These are phyloP conservation scores for Talaromyces borbonicus DNA, from an alignment of 495 filamentous ascomycete species.

Conservation along the genomic window DNA sequence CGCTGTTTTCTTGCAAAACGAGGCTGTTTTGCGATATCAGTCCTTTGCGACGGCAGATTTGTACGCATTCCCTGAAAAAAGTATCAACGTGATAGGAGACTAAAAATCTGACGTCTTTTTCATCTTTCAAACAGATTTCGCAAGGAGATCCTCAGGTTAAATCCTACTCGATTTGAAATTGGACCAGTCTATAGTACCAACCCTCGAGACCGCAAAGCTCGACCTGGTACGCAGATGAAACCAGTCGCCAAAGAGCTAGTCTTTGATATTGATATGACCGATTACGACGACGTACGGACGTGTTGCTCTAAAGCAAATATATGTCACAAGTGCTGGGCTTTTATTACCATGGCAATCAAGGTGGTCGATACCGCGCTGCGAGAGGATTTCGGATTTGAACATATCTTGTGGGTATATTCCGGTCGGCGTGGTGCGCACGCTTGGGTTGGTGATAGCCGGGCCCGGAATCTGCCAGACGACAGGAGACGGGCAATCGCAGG, in stretches of 20 bases:
- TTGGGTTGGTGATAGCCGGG: slow-evolving; percentile 93
- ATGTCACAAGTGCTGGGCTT: slow-evolving; percentile 89
- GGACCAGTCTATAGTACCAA: slow-evolving; percentile 91
- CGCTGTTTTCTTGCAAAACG: slow-evolving; percentile 81
- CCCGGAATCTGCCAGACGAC: slow-evolving; percentile 70
- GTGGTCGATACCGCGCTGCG: slow-evolving; percentile 76
- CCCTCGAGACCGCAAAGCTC: slow-evolving; percentile 82
- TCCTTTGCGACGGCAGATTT: slow-evolving; percentile 78
- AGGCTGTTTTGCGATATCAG: slow-evolving; percentile 87
- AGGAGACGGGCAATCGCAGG: slow-evolving; percentile 73
- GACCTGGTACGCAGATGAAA: slow-evolving; percentile 54
- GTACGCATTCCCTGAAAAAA: slow-evolving; percentile 36
- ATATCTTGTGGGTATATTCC: slow-evolving; percentile 97
- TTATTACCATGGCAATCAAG: slow-evolving; percentile 95
- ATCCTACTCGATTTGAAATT: slow-evolving; percentile 94
- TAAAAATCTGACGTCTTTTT: slow-evolving; percentile 8
- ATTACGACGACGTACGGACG: slow-evolving; percentile 93
- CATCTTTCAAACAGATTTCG: slow-evolving; percentile 49
- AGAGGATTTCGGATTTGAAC: slow-evolving; percentile 92
- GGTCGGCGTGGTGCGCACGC: slow-evolving; percentile 93
- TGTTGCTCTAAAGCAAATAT: slow-evolving; percentile 92
- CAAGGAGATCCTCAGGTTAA: slow-evolving; percentile 77
- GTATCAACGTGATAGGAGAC: too few species aligned
- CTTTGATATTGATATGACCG: slow-evolving; percentile 98
- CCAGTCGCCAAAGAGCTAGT: slow-evolving; percentile 86